A percentile compares a stretch with the other conserved stretches of the same genome.
Evolutionary conservation across 2,329 filamentous ascomycete species (phyloP).

Genomic region (Niveomyces coronatus): DNA sequence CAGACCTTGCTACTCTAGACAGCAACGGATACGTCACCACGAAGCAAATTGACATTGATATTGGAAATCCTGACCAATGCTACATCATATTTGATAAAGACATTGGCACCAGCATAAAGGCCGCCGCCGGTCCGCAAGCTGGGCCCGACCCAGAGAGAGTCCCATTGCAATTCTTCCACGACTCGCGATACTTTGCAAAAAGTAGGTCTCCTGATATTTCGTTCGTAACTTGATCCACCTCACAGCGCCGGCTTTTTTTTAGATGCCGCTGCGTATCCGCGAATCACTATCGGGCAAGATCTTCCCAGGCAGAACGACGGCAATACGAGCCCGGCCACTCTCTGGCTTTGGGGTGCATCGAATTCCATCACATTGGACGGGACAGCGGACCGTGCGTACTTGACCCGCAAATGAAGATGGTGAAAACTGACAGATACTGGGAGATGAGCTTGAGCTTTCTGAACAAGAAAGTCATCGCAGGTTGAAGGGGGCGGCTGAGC

Average conservation of each 20-base stretch:
- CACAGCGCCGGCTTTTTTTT: background rate
- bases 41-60: slow-evolving; percentile 10
- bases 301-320: slow-evolving; percentile 10
- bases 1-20: slow-evolving; percentile 9
- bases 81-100: slow-evolving; percentile 11
- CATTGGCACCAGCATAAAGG: slow-evolving; percentile 8
- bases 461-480: background rate
- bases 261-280: slow-evolving; percentile 8
- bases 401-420: no score
- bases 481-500: background rate
- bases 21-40: slow-evolving; percentile 7
- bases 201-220: no score
- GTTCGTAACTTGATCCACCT: no score
- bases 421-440: no score
- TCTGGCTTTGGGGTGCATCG: slow-evolving; percentile 15
- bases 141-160: slow-evolving; percentile 7
- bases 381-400: slow-evolving; percentile 11
- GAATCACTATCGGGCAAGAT: slow-evolving; percentile 10
- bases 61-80: slow-evolving; percentile 10
- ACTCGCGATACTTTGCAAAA: slow-evolving; percentile 10
- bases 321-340: slow-evolving; percentile 12
- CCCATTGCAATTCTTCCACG: slow-evolving; percentile 9
- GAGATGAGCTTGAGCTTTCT: background rate
- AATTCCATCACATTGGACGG: slow-evolving; percentile 14
- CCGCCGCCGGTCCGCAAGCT: slow-evolving; percentile 5